Base-by-base conservation (phyloP, 768 basidiomycete species). In the Suillus americanus region DNA sequence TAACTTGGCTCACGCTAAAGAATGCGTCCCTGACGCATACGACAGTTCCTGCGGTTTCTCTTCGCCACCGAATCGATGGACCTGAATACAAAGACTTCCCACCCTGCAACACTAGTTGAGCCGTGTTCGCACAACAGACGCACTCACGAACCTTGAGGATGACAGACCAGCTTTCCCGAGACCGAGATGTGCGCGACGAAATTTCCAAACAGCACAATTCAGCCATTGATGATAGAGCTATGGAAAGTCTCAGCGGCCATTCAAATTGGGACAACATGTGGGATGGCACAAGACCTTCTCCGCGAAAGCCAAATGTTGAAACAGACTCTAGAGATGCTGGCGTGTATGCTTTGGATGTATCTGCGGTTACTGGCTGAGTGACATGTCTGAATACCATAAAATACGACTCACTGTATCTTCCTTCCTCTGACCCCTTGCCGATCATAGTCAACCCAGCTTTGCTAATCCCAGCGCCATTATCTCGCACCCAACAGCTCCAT, bases 21-120 rank as follows among this genome's bases (percentile, higher is more conserved):
- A 97, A 99, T 3, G 92, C 89, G 74, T 98, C 97, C 25, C 92
- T 88, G 51, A 97, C 81, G 68, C 85, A 88, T 48, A 97, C 89
- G 13, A 85, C 88, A 7, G 96, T 97, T 3, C 97, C 97, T 2
- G 85, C 77, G 1, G 80, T 79, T 72, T 92, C 87, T 66, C 89
- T 82, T 64, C 87, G 83, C 89, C 93, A 91, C 25, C 92, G 86
- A 43, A 88, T 77, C 3, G 94, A 89, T 38, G 87, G 82, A 0
- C 94, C 94, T 30, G 79, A 79, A 71, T 92, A 94, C 30, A 97
- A 75, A 7, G 73, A 77, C 69, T 85, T 83, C 16, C 88, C 87
- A 35, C 86, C 87, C 91, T 95, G 65, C 8, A 61, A 23, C 62
- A 63, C 37, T 43, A 46, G 40, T 63, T 48, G 33, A 57, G 35